Conservation (phyloP, 495 filamentous ascomycete genomes). For the Aspergillus diversus region DNA sequence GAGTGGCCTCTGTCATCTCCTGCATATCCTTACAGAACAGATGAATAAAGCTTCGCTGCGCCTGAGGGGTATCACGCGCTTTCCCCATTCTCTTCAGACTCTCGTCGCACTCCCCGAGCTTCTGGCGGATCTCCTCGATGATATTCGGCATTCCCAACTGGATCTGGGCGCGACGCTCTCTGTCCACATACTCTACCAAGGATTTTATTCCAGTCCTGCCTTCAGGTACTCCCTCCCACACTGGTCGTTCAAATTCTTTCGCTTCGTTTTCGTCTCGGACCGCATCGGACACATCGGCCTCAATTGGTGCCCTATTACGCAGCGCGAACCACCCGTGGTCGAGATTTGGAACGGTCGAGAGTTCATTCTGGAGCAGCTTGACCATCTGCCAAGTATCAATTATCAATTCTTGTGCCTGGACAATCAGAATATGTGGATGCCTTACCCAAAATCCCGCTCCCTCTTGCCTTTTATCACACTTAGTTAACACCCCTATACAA, state of each 20-base stretch:
- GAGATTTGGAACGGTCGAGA: slow-evolving; percentile 2
- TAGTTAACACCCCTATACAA: slow-evolving; percentile 6
- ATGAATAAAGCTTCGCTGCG: slow-evolving; percentile 1
- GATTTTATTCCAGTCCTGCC: slow-evolving; percentile 6
- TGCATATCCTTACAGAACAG: slow-evolving; percentile 15
- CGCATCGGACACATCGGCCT: not conserved
- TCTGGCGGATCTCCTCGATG: slow-evolving; percentile 7
- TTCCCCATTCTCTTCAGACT: slow-evolving; percentile 7
- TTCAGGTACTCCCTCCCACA: slow-evolving; percentile 3
- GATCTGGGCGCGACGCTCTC: slow-evolving; percentile 9
- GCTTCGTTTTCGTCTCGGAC: slow-evolving; percentile 6
- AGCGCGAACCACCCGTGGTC: slow-evolving; percentile 14
- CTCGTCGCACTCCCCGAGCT: slow-evolving; percentile 2
- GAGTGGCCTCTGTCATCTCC: slow-evolving; percentile 7
- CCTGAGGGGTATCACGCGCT: not conserved
- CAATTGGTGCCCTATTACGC: slow-evolving; percentile 7
- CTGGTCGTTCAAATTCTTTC: not conserved
- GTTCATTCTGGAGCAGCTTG: slow-evolving; percentile 11
- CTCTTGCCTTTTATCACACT: slow-evolving; percentile 12
- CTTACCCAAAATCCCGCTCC: slow-evolving; percentile 9
- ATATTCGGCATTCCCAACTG: slow-evolving; percentile 12
- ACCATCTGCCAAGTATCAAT: slow-evolving; percentile 1
- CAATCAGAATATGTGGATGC: too few relatives aligned
- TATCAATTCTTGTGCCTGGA: not conserved
- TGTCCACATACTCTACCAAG: slow-evolving; percentile 13